Evolutionary conservation across 2,329 filamentous ascomycete genomes (phyloP).

Genomic region (Hymenoscyphus scutula): DNA sequence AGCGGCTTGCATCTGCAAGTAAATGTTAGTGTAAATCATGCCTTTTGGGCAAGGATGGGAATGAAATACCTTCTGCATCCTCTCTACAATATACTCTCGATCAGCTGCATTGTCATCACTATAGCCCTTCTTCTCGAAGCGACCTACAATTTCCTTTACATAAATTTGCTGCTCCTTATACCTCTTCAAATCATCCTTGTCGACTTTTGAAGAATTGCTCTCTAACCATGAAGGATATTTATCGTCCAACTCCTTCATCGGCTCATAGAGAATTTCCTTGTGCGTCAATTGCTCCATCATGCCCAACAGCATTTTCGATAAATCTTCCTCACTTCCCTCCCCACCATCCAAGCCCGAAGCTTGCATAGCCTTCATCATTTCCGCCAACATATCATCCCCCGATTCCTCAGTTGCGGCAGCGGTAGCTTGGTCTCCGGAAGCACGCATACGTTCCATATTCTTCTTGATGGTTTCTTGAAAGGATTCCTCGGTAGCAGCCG

Average conservation of each 20-base stretch:
- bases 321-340: constrained; percentile 71
- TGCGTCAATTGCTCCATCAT: constrained; percentile 99
- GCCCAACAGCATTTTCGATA: constrained; percentile 90
- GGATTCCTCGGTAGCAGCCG: constrained; percentile 52
- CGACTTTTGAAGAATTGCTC: constrained; percentile 66
- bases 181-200: constrained; percentile 70
- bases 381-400: constrained; percentile 79
- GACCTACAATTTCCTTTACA: constrained; percentile 80
- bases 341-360: constrained; percentile 54
- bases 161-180: constrained; percentile 79
- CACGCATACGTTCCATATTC: constrained; percentile 96
- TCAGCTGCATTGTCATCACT: constrained; percentile 77
- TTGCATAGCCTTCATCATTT: constrained; percentile 88
- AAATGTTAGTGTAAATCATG: constrained; percentile 23
- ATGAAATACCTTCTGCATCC: constrained; percentile 85
- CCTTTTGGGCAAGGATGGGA: constrained; percentile 12
- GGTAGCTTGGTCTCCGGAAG: constrained; percentile 80
- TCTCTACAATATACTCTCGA: constrained; percentile 90
- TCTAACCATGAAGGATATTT: constrained; percentile 91
- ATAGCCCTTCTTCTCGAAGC: constrained; percentile 82
- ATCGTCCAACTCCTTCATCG: constrained; percentile 93
- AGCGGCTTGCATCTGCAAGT: constrained; percentile 84
- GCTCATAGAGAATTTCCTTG: constrained; percentile 97
- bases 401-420: constrained; percentile 68
- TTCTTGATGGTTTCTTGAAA: constrained; percentile 92